Percentiles rank a stretch among this genome's conserved stretches.
Evolutionary conservation across 1,284 basidiomycete genomes (phyloP).

Genomic region (Waitea zeae): DNA sequence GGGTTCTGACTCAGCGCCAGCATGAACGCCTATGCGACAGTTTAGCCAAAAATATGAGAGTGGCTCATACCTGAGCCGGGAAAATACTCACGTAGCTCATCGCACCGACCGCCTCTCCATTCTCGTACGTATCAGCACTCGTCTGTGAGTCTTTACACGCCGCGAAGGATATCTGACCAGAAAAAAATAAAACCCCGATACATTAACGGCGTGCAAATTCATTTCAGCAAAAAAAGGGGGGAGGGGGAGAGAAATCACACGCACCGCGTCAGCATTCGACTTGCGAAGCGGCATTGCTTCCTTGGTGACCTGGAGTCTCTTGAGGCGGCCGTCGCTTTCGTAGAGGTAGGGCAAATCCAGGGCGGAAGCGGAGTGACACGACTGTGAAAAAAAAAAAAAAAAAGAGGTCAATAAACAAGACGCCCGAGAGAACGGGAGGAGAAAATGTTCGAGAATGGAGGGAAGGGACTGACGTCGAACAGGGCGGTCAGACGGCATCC

Average conservation of each 20-base stretch:
- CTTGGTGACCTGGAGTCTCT: slow-evolving; percentile 62
- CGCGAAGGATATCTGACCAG: slow-evolving; percentile 51
- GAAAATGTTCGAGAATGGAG: neutral
- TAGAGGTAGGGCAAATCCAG: slow-evolving; percentile 14
- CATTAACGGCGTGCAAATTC: slow-evolving; percentile 18
- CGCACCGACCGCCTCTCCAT: slow-evolving; percentile 74
- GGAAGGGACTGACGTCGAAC: slow-evolving; percentile 45
- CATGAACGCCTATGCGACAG: slow-evolving; percentile 46
- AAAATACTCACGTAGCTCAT: slow-evolving; percentile 51
- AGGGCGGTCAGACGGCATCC: slow-evolving; percentile 82
- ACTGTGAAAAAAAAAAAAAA: slow-evolving; percentile 17
- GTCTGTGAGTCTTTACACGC: slow-evolving; percentile 92
- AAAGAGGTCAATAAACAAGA: slow-evolving; percentile 20
- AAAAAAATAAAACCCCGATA: slow-evolving; percentile 6
- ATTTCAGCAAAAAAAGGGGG: neutral
- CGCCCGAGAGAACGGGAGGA: slow-evolving; percentile 48
- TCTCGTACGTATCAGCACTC: slow-evolving; percentile 76
- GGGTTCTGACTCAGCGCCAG: slow-evolving; percentile 42
- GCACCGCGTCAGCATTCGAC: neutral
- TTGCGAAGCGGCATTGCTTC: slow-evolving; percentile 10
- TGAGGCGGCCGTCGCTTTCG: slow-evolving; percentile 27
- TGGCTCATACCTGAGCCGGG: slow-evolving; percentile 1
- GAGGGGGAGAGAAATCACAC: too few relatives aligned
- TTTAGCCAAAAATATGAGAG: neutral
- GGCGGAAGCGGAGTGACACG: slow-evolving; percentile 27